A percentile compares a stretch with the other conserved stretches of the same genome.
These are phyloP conservation scores for Lichtheimia hyalospora DNA, from an alignment of 371 early-diverging fungal genomes.

Conservation along the genomic window DNA sequence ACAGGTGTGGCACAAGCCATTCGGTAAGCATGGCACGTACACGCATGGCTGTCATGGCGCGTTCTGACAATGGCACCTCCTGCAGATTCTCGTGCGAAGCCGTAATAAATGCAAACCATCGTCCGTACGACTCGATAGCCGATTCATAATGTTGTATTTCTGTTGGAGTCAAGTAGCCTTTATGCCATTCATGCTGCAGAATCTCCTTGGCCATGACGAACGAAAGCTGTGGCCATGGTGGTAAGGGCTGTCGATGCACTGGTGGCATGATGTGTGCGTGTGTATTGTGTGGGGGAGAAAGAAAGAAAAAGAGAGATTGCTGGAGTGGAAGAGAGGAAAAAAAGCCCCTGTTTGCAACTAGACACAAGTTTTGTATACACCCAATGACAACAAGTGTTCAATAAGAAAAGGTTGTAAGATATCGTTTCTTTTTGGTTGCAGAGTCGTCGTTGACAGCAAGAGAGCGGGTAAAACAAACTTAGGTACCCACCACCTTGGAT, in stretches of 20 bases:
- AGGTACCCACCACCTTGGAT: too few species aligned
- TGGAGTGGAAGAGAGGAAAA: too few species aligned
- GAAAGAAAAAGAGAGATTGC: too few species aligned
- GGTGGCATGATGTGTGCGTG: not conserved
- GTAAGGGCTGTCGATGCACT: conserved; percentile 6
- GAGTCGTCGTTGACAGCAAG: too few species aligned
- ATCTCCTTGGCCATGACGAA: conserved; percentile 32
- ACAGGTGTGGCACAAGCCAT: conserved; percentile 62
- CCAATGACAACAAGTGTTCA: too few species aligned
- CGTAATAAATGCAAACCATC: conserved; percentile 54
- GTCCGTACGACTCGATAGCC: conserved; percentile 36
- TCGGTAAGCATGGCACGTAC: conserved; percentile 76
- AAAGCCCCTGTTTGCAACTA: too few species aligned
- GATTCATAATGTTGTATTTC: conserved; percentile 45
- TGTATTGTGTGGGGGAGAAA: not conserved
- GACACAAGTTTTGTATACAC: too few species aligned
- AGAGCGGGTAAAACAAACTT: too few species aligned
- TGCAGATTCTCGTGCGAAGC: conserved; percentile 10
- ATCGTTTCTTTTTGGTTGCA: too few species aligned
- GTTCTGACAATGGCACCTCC: conserved; percentile 16
- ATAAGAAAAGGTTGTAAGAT: too few species aligned
- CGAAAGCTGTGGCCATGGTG: conserved; percentile 29
- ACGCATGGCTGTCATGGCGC: conserved; percentile 51
- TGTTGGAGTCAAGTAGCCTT: conserved; percentile 16
- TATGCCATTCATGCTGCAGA: conserved; percentile 22